Conservation (phyloP, 306 rosid species). For the Vigna angularis region DNA sequence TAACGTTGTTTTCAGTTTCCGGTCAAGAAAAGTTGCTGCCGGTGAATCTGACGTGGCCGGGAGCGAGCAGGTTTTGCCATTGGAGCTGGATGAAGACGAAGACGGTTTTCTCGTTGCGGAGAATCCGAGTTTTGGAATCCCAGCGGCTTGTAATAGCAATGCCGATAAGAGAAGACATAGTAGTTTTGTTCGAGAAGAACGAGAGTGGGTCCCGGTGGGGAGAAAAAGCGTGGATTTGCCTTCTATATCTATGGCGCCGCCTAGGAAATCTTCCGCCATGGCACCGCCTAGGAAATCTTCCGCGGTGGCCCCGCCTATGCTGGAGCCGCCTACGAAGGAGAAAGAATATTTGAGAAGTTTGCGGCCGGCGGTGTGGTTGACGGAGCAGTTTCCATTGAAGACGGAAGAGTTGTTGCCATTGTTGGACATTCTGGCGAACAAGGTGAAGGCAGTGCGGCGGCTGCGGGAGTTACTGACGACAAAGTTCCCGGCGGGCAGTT, state of each 20-base stretch:
- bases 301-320: neutral
- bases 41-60: conserved; percentile 71
- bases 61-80: conserved; percentile 76
- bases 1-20: conserved; percentile 87
- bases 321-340: conserved; percentile 72
- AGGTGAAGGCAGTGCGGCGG: conserved; percentile 92
- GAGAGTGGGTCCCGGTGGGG: conserved; percentile 76
- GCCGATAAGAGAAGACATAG: conserved; percentile 82
- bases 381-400: conserved; percentile 93
- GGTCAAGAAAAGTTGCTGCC: conserved; percentile 71
- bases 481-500: conserved; percentile 90
- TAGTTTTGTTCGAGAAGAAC: conserved; percentile 79
- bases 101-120: conserved; percentile 92
- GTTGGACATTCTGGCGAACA: conserved; percentile 87
- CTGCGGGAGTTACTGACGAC: conserved; percentile 95
- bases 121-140: conserved; percentile 69
- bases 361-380: conserved; percentile 91
- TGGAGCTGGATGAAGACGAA: conserved; percentile 94
- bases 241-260: conserved; percentile 36
- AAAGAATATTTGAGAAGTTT: conserved; percentile 84
- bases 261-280: conserved; percentile 49
- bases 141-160: neutral
- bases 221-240: conserved; percentile 85
- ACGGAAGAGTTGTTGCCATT: conserved; percentile 93
- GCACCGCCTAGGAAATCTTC: conserved; percentile 57